A percentile compares a stretch with the other conserved stretches of the same genome.
These are phyloP conservation scores for Ophiostoma australiae DNA, from an alignment of 2,329 filamentous ascomycete genomes.

Conservation along the genomic window DNA sequence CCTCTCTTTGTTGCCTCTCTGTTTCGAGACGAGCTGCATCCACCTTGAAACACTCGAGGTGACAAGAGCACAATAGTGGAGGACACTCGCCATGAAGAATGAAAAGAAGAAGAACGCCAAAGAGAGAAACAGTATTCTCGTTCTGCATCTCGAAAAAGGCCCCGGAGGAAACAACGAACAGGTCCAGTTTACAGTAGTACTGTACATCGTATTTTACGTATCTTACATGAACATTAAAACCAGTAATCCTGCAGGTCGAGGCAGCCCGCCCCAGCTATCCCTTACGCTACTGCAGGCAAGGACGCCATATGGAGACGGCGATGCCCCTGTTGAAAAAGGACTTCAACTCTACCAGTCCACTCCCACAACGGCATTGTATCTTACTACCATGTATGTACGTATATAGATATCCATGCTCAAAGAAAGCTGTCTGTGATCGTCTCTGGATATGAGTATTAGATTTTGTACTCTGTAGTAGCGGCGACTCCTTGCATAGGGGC, in stretches of 20 bases:
- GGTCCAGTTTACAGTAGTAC: neutral
- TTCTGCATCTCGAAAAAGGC: neutral
- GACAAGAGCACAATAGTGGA: conserved; percentile 1
- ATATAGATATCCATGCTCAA: neutral
- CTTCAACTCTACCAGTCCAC: neutral
- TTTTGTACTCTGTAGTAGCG: neutral
- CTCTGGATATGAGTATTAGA: neutral
- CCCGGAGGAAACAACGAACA: conserved; percentile 11
- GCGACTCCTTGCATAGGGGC: conserved; percentile 10
- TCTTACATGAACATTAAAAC: neutral
- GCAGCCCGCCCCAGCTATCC: conserved; percentile 6
- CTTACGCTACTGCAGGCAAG: conserved; percentile 12
- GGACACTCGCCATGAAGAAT: neutral
- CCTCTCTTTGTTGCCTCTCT: conserved; percentile 3
- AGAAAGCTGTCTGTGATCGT: neutral
- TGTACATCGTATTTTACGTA: too few relatives aligned
- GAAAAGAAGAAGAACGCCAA: neutral
- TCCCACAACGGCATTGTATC: neutral
- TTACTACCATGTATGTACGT: neutral
- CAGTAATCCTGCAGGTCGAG: neutral
- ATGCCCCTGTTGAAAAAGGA: conserved; percentile 11
- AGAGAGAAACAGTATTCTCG: neutral
- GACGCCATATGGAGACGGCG: conserved; percentile 13
- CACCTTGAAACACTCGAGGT: conserved; percentile 6
- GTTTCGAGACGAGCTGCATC: conserved; percentile 5